A percentile compares a stretch with the other conserved stretches of the same genome.
Evolutionary conservation across 805 yeast genomes (phyloP).

Genomic region (Ogataea nakhonphanomensis): DNA sequence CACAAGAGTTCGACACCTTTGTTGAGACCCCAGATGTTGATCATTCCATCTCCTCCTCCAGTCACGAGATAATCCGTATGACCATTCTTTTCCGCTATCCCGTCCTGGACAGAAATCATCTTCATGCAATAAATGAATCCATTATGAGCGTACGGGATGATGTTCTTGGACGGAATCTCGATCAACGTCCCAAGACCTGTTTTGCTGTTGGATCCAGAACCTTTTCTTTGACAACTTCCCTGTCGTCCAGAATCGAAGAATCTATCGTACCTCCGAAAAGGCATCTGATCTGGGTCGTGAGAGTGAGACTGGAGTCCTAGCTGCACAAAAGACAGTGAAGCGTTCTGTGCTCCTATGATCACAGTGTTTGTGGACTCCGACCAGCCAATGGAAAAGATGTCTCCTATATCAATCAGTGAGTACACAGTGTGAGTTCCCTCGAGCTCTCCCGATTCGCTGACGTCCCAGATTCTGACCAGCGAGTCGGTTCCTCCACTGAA

Average conservation of each 20-base stretch:
- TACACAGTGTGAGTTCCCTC: conserved; percentile 64
- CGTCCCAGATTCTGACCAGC: conserved; percentile 79
- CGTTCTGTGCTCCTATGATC: conserved; percentile 90
- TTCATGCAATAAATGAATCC: conserved; percentile 82
- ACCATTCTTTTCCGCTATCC: conserved; percentile 26
- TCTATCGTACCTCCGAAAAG: conserved; percentile 68
- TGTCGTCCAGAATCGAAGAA: conserved; percentile 84
- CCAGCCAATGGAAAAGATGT: conserved; percentile 81
- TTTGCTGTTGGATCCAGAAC: conserved; percentile 14
- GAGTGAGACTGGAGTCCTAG: conserved; percentile 23
- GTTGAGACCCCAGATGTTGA: conserved; percentile 68
- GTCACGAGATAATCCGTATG: conserved; percentile 45
- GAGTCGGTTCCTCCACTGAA: conserved; percentile 92
- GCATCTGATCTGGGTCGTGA: conserved; percentile 40
- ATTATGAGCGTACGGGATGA: conserved; percentile 80
- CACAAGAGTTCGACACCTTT: conserved; percentile 28
- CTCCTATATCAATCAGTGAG: conserved; percentile 86
- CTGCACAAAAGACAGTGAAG: conserved; percentile 74
- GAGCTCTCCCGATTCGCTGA: conserved; percentile 33
- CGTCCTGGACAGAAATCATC: conserved; percentile 25
- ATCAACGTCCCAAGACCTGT: conserved; percentile 37
- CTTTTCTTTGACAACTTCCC: background rate
- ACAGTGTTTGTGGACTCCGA: conserved; percentile 55
- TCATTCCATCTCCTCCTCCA: conserved; percentile 89
- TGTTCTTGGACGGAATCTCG: conserved; percentile 66